Percentiles rank a stretch among this genome's conserved stretches.
phyloP scores from a whole-genome alignment of 305 asterid species.

The Solanum chacoense region DNA sequence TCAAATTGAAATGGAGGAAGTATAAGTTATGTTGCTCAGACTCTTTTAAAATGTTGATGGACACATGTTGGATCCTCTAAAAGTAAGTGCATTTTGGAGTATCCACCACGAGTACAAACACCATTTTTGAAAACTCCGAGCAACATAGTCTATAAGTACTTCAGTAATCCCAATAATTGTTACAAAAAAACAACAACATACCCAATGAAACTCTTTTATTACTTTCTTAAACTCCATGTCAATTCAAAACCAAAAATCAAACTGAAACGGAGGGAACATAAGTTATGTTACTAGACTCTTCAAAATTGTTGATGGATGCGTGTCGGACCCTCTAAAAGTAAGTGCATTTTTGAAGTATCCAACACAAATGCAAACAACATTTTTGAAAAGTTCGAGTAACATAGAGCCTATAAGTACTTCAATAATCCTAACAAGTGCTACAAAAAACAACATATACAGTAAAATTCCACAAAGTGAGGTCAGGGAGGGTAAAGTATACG shows the following conservation, averaged over 20 bases:
- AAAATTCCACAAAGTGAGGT: neutral
- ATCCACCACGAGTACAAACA: neutral
- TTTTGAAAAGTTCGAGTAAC: neutral
- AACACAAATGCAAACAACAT: neutral
- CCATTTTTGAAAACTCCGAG: neutral
- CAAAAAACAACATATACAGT: neutral
- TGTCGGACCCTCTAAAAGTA: neutral
- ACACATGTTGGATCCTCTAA: neutral
- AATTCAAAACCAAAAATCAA: neutral
- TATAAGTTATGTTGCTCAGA: neutral
- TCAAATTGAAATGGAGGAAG: neutral
- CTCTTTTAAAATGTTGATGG: neutral
- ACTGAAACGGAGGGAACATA: neutral
- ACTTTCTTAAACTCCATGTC: neutral
- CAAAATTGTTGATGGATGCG: neutral
- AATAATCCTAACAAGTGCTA: neutral
- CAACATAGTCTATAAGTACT: neutral
- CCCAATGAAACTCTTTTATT: neutral
- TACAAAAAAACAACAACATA: too few relatives aligned
- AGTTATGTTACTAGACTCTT: neutral
- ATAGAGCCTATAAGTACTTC: neutral
- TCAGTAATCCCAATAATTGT: neutral
- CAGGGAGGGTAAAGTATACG: neutral
- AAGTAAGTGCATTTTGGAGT: neutral
- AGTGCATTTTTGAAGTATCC: neutral